phyloP scores from a whole-genome alignment of 2,329 filamentous ascomycete genomes.

The Xylariaceae sp. region DNA sequence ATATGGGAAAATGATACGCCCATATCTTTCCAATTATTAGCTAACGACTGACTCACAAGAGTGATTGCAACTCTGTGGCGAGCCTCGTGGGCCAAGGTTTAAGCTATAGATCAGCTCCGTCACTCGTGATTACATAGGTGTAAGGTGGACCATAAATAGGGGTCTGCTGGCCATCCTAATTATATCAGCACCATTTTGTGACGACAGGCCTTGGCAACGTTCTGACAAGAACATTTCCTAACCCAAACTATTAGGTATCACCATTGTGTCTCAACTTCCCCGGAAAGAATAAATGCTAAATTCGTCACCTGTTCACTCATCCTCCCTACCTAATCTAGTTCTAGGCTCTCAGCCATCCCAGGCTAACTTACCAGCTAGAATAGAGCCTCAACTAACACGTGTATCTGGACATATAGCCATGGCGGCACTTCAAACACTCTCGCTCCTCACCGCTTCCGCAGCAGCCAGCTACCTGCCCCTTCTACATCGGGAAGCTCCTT shows the following conservation, averaged over 20 bases:
- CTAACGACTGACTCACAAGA: too few species aligned
- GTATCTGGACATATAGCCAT: background rate
- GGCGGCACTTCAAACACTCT: background rate
- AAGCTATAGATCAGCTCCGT: too few species aligned
- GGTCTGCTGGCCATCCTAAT: background rate
- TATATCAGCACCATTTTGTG: background rate
- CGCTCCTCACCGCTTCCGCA: slow-evolving; percentile 17
- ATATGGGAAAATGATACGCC: too few species aligned
- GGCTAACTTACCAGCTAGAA: background rate
- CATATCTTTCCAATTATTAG: too few species aligned
- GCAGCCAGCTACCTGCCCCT: slow-evolving; percentile 51
- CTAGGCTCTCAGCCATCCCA: background rate
- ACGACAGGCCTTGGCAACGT: background rate
- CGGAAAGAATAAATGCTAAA: too few species aligned
- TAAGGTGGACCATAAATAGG: too few species aligned
- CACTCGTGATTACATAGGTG: too few species aligned
- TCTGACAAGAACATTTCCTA: background rate
- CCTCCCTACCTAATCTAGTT: background rate
- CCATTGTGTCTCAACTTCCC: too few species aligned
- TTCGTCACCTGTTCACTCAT: background rate
- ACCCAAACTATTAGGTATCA: background rate
- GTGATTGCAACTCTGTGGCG: too few species aligned
- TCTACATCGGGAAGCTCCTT: slow-evolving; percentile 50
- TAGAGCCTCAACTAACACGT: background rate
- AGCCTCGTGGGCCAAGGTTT: too few species aligned